Conservation (phyloP, 2,329 filamentous ascomycete species). For the Trichophyton verrucosum region DNA sequence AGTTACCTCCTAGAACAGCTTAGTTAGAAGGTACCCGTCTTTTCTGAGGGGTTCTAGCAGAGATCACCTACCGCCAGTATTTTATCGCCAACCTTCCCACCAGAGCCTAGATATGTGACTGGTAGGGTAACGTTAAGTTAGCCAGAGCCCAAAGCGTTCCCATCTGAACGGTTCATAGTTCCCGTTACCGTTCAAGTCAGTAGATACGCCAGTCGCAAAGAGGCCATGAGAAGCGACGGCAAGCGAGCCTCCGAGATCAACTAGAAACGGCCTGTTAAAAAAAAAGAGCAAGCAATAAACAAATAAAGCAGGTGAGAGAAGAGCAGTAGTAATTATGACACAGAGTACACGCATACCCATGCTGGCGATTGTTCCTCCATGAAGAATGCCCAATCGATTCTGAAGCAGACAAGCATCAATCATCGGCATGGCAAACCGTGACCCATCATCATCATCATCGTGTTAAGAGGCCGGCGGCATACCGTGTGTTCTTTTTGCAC, state of each 20-base stretch:
- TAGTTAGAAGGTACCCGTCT: neutral
- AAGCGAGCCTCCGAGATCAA: slow-evolving; percentile 54
- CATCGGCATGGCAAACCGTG: neutral
- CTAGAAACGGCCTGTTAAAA: slow-evolving; percentile 21
- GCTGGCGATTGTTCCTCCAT: slow-evolving; percentile 55
- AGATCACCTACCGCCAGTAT: slow-evolving; percentile 38
- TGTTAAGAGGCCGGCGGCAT: slow-evolving; percentile 14
- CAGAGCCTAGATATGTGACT: slow-evolving; percentile 53
- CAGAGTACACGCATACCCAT: slow-evolving; percentile 30
- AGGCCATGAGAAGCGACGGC: slow-evolving; percentile 54
- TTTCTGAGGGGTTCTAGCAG: neutral
- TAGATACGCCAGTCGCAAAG: slow-evolving; percentile 54
- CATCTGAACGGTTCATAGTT: neutral
- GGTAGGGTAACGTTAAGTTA: neutral
- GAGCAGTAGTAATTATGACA: neutral
- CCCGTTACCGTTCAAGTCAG: slow-evolving; percentile 46
- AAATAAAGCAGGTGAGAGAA: neutral
- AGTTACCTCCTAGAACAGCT: slow-evolving; percentile 38
- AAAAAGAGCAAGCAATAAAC: neutral
- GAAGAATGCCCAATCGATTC: slow-evolving; percentile 54
- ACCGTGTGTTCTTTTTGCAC: slow-evolving; percentile 55
- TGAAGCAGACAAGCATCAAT: slow-evolving; percentile 18
- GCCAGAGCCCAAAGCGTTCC: neutral
- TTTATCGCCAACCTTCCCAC: slow-evolving; percentile 50
- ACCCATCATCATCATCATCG: neutral